Conservation (phyloP, 2,329 filamentous ascomycete genomes). For the Penicillium sp. region DNA sequence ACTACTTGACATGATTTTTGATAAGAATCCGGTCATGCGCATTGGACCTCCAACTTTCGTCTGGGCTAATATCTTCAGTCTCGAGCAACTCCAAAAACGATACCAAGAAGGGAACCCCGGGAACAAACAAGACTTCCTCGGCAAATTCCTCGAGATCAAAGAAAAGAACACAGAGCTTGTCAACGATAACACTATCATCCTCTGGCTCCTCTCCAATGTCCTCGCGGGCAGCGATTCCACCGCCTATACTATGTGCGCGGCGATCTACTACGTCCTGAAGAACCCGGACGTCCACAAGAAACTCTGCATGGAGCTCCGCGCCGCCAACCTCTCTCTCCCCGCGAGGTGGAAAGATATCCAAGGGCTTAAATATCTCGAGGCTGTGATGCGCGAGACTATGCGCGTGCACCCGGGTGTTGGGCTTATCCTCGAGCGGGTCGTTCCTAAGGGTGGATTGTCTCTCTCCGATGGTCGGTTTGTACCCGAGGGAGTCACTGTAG, state of each 20-base stretch:
- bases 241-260: slow-evolving; percentile 39
- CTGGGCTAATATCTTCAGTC: slow-evolving; percentile 25
- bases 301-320: slow-evolving; percentile 35
- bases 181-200: slow-evolving; percentile 20
- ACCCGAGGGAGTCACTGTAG: slow-evolving; percentile 36
- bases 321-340: slow-evolving; percentile 23
- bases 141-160: slow-evolving; percentile 22
- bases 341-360: slow-evolving; percentile 31
- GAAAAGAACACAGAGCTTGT: slow-evolving; percentile 22
- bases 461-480: slow-evolving; percentile 32
- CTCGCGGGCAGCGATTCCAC: slow-evolving; percentile 45
- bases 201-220: slow-evolving; percentile 33
- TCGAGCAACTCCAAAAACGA: slow-evolving; percentile 24
- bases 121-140: slow-evolving; percentile 15
- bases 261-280: slow-evolving; percentile 42
- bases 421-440: slow-evolving; percentile 50
- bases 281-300: slow-evolving; percentile 31
- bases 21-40: slow-evolving; percentile 32
- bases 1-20: slow-evolving; percentile 28
- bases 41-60: slow-evolving; percentile 30
- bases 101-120: slow-evolving; percentile 10
- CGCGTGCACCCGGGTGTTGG: slow-evolving; percentile 57
- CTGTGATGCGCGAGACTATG: slow-evolving; percentile 59
- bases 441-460: slow-evolving; percentile 15
- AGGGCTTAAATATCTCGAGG: slow-evolving; percentile 53